Evolutionary conservation across 345 rosid genomes (phyloP).

Genomic region (Cardamine resedifolia): DNA sequence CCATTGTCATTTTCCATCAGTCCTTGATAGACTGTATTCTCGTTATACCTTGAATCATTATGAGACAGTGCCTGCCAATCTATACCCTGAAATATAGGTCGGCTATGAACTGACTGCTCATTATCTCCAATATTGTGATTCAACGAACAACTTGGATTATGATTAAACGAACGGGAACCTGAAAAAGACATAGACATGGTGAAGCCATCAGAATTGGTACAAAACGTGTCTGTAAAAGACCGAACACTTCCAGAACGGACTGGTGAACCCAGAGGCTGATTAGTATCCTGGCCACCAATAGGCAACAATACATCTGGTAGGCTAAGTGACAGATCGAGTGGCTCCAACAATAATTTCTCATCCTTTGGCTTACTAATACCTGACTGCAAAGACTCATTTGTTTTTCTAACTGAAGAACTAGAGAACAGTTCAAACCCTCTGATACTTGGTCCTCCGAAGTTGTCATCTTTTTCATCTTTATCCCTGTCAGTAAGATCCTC

Average conservation of each 20-base stretch:
- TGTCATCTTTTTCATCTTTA: slow-evolving; percentile 47
- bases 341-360: slow-evolving; percentile 63
- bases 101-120: slow-evolving; percentile 97
- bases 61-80: slow-evolving; percentile 77
- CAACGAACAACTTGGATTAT: slow-evolving; percentile 96
- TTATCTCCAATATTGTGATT: slow-evolving; percentile 83
- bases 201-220: slow-evolving; percentile 79
- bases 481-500: slow-evolving; percentile 38
- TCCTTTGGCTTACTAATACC: slow-evolving; percentile 53
- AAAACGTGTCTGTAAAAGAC: slow-evolving; percentile 69
- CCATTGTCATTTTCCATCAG: slow-evolving; percentile 71
- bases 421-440: slow-evolving; percentile 91
- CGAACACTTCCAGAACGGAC: slow-evolving; percentile 75
- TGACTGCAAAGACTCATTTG: slow-evolving; percentile 49
- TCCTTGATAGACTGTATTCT: slow-evolving; percentile 58
- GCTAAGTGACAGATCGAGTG: slow-evolving; percentile 93
- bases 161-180: slow-evolving; percentile 89
- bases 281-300: slow-evolving; percentile 57
- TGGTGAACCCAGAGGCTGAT: slow-evolving; percentile 65
- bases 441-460: slow-evolving; percentile 72
- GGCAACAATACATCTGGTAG: slow-evolving; percentile 87
- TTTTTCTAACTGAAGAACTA: slow-evolving; percentile 63
- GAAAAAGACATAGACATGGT: slow-evolving; percentile 92
- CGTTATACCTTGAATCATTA: slow-evolving; percentile 70
- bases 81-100: slow-evolving; percentile 81